Evolutionary conservation across 2,329 filamentous ascomycete genomes (phyloP), one percentile per base, ranked within the genome.

Genomic region (Colletotrichum siamense): DNA sequence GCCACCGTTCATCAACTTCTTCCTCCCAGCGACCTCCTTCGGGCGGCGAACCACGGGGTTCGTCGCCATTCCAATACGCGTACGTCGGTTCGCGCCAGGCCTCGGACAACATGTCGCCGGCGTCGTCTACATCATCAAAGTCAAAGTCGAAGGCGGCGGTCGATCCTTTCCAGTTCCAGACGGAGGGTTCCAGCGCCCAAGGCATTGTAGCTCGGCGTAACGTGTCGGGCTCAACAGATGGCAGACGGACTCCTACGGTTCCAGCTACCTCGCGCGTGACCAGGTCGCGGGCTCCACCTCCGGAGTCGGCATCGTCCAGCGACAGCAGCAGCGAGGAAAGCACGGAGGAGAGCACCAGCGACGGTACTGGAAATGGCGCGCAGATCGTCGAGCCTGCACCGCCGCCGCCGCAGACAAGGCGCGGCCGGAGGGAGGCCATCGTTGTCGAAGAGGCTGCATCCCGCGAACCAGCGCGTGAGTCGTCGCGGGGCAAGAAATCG

Each of bases 161-260:
- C 16, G 88, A 92, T 75, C 89, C 90, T 6, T 91, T 92, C 75
- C 86, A 87, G 77, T 92, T 88, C 80, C 89, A 91, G 82, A 88
- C 87, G 6, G 84, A 83, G 26, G 88, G 87, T 15, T 81, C 88
- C 44, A 86, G 85, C 36, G 82, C 82, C 69, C 82, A 84, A 69
- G 80, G 83, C 34, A 77, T 81, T 69, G 81, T 81, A 68, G 82
- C 83, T 78, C 84, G 85, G 78, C 84, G 86, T 68, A 83, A 85
- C 66, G 80, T 81, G 18, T 84, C 85, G 18, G 85, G 85, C n/a
- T 80, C 84, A 39, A 76, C 81, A 2, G 84, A 85, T 8, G 61
- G 81, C 73, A 80, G 83, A 36, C 79, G 81, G 55, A 77, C 79
- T 30, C 76, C 78, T 49, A 74, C 77, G 13, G 79, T 80, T 77